These are phyloP conservation scores for Quercus aquifolioides DNA, from an alignment of 306 rosid species.

Conservation along the genomic window DNA sequence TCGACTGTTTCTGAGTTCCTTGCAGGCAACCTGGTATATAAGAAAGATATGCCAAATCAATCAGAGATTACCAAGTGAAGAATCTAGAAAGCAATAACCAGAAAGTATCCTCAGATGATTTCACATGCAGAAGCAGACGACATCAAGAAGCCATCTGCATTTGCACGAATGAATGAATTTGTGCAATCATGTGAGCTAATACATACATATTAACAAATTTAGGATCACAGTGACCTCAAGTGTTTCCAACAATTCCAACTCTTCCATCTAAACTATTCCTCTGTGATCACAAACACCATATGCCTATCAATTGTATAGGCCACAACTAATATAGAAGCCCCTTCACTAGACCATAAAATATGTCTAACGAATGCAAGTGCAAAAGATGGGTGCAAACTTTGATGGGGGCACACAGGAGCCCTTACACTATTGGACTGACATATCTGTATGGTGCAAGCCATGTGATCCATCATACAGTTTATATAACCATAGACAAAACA, in stretches of 20 bases:
- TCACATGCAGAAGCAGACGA: not conserved
- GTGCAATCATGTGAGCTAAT: not conserved
- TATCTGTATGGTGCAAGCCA: not conserved
- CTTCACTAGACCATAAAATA: not conserved
- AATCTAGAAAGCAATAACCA: constrained; percentile 2
- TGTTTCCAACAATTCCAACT: not conserved
- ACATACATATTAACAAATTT: not conserved
- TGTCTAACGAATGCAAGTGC: not conserved
- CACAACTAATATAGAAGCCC: not conserved
- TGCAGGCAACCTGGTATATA: constrained; percentile 70
- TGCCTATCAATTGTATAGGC: not conserved
- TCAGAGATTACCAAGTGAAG: constrained; percentile 10
- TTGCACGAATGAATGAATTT: not conserved
- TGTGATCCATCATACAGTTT: not conserved
- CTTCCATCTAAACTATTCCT: not conserved
- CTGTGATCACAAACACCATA: not conserved
- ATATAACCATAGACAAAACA: not conserved
- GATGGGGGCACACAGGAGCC: not conserved
- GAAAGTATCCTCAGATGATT: not conserved
- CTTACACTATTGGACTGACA: not conserved
- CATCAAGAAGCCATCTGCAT: not conserved
- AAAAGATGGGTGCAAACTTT: not conserved
- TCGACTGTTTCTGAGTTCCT: constrained; percentile 75
- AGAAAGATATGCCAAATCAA: constrained; percentile 20
- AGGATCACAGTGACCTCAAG: not conserved